Evolutionary conservation across 345 rosid species (phyloP).

Genomic region (Luvunga scandens): DNA sequence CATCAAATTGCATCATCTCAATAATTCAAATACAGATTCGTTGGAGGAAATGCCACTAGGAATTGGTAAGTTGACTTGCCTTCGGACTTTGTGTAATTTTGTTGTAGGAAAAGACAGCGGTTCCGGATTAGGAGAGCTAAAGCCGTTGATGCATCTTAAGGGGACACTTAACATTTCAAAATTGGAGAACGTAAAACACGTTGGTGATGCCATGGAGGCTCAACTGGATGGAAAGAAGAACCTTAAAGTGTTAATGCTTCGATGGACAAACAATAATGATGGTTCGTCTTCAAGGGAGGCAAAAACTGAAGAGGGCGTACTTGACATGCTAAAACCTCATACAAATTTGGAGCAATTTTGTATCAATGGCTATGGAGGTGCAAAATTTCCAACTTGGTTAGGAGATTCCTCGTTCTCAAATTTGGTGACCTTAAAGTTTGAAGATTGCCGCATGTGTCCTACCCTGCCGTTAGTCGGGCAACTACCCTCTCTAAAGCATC

Average conservation of each 20-base stretch:
- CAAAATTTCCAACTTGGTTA: background rate
- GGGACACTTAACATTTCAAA: background rate
- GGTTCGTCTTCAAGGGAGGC: background rate
- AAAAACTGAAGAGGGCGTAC: background rate
- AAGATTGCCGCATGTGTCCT: background rate
- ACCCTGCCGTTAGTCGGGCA: constrained; percentile 1
- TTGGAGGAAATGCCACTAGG: constrained; percentile 2
- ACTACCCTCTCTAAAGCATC: background rate
- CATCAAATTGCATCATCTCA: background rate
- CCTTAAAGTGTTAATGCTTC: constrained; percentile 21
- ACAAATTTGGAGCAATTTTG: background rate
- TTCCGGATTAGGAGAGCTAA: background rate
- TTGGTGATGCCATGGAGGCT: constrained; percentile 18
- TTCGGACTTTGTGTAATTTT: background rate
- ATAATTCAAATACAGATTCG: background rate
- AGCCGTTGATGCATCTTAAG: background rate
- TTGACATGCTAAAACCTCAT: constrained; percentile 5
- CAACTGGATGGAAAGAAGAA: constrained; percentile 20
- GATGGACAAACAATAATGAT: background rate
- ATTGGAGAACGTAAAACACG: background rate
- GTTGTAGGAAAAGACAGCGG: constrained; percentile 9
- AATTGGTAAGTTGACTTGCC: background rate
- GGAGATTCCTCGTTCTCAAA: constrained; percentile 14
- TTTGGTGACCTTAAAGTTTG: background rate
- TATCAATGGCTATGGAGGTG: background rate